Evolutionary conservation across 2,329 filamentous ascomycete genomes (phyloP).

Genomic region (Neurospora crassa): DNA sequence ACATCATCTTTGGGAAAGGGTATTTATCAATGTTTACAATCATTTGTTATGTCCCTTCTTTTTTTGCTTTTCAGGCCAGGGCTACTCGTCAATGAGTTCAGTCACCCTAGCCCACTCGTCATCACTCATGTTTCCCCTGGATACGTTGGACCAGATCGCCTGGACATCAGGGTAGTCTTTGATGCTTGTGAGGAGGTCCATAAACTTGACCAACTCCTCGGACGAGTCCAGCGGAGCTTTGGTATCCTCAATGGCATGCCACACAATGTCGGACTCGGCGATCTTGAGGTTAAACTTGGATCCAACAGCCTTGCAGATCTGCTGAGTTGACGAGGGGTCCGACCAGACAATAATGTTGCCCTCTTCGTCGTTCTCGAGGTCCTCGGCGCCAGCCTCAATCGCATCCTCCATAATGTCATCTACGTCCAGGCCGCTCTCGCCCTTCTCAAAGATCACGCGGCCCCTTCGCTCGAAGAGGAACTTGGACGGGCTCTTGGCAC

Average conservation of each 20-base stretch:
- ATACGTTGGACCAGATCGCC: slow-evolving; percentile 66
- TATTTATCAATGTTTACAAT: neutral
- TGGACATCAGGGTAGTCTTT: slow-evolving; percentile 66
- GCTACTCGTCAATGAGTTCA: slow-evolving; percentile 38
- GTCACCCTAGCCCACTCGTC: slow-evolving; percentile 45
- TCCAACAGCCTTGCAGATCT: slow-evolving; percentile 54
- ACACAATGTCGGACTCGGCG: slow-evolving; percentile 70
- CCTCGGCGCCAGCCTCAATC: slow-evolving; percentile 74
- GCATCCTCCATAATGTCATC: slow-evolving; percentile 72
- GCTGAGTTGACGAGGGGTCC: slow-evolving; percentile 53
- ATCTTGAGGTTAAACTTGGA: slow-evolving; percentile 57
- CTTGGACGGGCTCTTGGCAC: slow-evolving; percentile 59
- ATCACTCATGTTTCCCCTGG: slow-evolving; percentile 39
- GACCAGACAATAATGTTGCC: slow-evolving; percentile 64
- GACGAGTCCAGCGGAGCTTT: slow-evolving; percentile 52
- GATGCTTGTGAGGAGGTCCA: slow-evolving; percentile 47
- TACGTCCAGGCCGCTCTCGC: slow-evolving; percentile 44
- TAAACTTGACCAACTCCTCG: slow-evolving; percentile 45
- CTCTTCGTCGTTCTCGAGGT: slow-evolving; percentile 59
- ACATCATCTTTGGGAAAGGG: neutral
- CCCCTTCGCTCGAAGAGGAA: slow-evolving; percentile 84
- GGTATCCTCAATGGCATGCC: slow-evolving; percentile 74
- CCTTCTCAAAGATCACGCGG: slow-evolving; percentile 57
- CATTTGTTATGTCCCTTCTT: neutral
- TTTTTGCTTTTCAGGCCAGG: neutral